Conservation (phyloP, 306 rosid species). For the Mimosa pudica region DNA sequence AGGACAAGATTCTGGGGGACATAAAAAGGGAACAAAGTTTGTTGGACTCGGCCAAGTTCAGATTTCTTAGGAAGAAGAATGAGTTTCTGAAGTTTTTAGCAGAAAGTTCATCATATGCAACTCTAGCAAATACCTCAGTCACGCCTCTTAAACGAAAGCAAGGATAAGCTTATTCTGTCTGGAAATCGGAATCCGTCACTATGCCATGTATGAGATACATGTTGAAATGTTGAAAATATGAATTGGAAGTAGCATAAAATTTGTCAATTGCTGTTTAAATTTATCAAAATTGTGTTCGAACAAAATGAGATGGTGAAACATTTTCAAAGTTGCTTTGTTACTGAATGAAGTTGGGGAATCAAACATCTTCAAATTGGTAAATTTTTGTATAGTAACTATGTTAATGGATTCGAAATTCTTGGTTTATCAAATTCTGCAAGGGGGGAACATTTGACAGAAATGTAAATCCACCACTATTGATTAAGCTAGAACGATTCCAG, state of each 20-base stretch:
- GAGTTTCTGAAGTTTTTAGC: slow-evolving; percentile 74
- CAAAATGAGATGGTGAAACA: not conserved
- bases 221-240: not conserved
- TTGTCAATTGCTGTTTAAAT: not conserved
- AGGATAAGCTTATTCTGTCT: not conserved
- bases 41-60: slow-evolving; percentile 58
- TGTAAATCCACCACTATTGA: too few species aligned
- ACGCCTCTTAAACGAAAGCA: not conserved
- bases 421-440: slow-evolving; percentile 5
- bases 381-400: too few species aligned
- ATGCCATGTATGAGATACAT: slow-evolving; percentile 13
- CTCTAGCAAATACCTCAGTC: slow-evolving; percentile 56
- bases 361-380: not conserved
- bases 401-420: slow-evolving; percentile 1
- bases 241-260: not conserved
- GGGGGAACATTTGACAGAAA: too few species aligned
- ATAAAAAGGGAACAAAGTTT: slow-evolving; percentile 58
- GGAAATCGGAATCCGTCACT: slow-evolving; percentile 8
- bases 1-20: slow-evolving; percentile 64
- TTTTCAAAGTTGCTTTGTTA: not conserved
- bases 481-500: too few species aligned
- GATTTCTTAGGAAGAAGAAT: slow-evolving; percentile 60
- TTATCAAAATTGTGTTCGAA: not conserved
- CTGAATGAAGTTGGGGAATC: not conserved
- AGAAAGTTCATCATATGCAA: slow-evolving; percentile 62